Conservation (phyloP, 805 yeast genomes). For the Lipomyces yamadae region DNA sequence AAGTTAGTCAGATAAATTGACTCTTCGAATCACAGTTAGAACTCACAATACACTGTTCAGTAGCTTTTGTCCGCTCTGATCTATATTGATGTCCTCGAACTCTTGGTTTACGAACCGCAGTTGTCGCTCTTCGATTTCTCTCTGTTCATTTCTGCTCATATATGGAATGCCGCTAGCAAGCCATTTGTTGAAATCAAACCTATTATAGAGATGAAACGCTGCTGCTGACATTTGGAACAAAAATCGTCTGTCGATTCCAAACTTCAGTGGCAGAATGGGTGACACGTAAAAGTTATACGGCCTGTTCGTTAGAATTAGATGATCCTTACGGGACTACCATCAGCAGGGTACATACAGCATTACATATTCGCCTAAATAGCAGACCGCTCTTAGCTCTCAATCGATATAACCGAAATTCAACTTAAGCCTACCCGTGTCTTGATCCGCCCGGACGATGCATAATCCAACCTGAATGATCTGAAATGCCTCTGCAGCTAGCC, state of each 20-base stretch:
- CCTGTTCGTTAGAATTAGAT: not conserved
- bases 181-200: conserved; percentile 12
- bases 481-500: not conserved
- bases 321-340: not conserved
- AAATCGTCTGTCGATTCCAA: conserved; percentile 8
- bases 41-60: conserved; percentile 7
- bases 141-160: not conserved
- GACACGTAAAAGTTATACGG: conserved; percentile 11
- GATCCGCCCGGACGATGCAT: not conserved
- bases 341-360: not conserved
- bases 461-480: conserved; percentile 1
- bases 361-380: not conserved
- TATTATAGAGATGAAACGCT: not conserved
- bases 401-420: not conserved
- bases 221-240: conserved; percentile 1
- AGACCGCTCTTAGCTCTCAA: not conserved
- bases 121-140: not conserved
- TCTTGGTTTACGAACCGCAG: not conserved
- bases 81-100: conserved; percentile 8
- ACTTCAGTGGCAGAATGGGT: conserved; percentile 8
- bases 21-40: not conserved
- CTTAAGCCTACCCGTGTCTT: not conserved
- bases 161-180: conserved; percentile 2
- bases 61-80: conserved; percentile 2
- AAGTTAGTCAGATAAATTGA: not conserved